Percentiles rank a stretch among this genome's conserved stretches.
These are phyloP conservation scores for Penicillium soppii DNA, from an alignment of 495 filamentous ascomycete genomes.

Conservation along the genomic window DNA sequence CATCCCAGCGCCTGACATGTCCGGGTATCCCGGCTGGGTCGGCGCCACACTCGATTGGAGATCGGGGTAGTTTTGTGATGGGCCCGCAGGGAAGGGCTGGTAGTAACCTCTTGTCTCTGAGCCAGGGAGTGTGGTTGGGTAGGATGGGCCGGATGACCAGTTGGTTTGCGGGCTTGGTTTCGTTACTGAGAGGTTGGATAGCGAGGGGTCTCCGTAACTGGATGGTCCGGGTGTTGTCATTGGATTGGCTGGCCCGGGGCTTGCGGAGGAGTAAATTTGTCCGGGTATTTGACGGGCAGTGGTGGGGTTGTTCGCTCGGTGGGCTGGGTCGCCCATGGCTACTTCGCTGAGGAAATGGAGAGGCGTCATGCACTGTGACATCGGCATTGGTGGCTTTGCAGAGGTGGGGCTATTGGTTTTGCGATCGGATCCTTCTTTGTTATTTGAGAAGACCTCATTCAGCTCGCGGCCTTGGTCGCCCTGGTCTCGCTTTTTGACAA, in stretches of 20 bases:
- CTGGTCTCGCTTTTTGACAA: conserved; percentile 51
- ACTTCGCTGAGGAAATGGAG: conserved; percentile 69
- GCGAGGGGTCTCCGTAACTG: neutral
- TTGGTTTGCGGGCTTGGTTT: neutral
- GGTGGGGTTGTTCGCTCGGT: conserved; percentile 8
- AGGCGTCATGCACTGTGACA: conserved; percentile 45
- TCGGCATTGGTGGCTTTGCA: conserved; percentile 11
- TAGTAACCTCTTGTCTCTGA: conserved; percentile 14
- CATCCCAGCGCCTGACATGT: conserved; percentile 15
- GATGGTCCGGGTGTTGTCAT: neutral
- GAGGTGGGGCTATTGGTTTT: conserved; percentile 6
- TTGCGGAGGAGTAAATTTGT: conserved; percentile 13
- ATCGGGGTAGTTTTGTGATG: conserved; percentile 5
- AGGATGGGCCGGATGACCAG: conserved; percentile 2
- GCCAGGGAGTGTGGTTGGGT: neutral
- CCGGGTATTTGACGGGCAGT: conserved; percentile 2
- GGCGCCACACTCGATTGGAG: neutral
- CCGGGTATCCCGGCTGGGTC: conserved; percentile 8
- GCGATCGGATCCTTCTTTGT: conserved; percentile 2
- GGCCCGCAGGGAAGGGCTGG: conserved; percentile 9
- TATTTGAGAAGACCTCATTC: conserved; percentile 29
- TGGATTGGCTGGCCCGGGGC: conserved; percentile 4
- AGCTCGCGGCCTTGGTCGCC: conserved; percentile 36
- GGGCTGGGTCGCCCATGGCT: conserved; percentile 53
- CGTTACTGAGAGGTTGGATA: neutral